These are phyloP conservation scores for Macrophomina phaseolina DNA, from an alignment of 2,329 filamentous ascomycete genomes.

Conservation along the genomic window DNA sequence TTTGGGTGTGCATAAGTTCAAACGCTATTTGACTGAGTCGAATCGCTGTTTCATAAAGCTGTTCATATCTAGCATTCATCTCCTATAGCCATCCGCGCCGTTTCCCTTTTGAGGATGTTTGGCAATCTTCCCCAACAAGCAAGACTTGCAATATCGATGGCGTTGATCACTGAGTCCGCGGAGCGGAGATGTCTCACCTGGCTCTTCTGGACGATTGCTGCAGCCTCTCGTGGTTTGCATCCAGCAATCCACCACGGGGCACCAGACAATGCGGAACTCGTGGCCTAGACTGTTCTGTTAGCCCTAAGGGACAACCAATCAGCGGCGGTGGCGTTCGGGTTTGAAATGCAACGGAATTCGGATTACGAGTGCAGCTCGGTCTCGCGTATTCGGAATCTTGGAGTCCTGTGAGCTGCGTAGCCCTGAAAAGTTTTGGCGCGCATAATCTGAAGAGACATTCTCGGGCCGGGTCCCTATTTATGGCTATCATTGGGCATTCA, in stretches of 20 bases:
- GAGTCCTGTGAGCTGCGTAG: too few species aligned
- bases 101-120: too few species aligned
- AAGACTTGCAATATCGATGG: neutral
- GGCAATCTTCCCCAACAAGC: too few species aligned
- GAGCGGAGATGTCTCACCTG: neutral
- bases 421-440: too few species aligned
- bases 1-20: neutral
- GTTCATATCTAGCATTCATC: too few species aligned
- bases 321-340: neutral
- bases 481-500: too few species aligned
- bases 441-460: too few species aligned
- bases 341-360: neutral
- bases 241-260: neutral
- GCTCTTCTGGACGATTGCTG: neutral
- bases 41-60: neutral
- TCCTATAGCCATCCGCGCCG: too few species aligned
- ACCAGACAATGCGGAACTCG: neutral
- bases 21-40: neutral
- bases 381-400: neutral
- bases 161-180: neutral
- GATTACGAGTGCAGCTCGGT: neutral
- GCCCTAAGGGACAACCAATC: neutral
- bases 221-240: neutral
- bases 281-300: neutral
- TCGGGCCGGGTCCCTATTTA: too few species aligned